phyloP scores from a whole-genome alignment of 495 filamentous ascomycete species.

The Parmelia sp. region DNA sequence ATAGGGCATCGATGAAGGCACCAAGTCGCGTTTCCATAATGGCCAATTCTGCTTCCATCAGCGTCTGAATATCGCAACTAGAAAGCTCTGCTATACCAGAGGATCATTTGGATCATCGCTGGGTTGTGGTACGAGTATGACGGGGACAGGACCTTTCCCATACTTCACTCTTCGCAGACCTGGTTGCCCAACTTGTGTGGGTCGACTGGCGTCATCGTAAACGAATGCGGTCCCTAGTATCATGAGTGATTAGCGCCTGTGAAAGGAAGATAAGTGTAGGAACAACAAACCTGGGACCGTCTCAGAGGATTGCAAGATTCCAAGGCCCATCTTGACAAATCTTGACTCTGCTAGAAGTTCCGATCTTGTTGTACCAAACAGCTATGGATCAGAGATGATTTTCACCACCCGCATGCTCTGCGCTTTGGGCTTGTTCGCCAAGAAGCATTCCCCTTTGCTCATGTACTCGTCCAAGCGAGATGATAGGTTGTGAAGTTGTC shows the following conservation, averaged over 20 bases:
- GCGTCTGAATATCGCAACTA: constrained; percentile 9
- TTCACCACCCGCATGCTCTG: constrained; percentile 3
- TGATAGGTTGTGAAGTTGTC: too few relatives aligned
- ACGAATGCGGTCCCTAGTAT: constrained; percentile 57
- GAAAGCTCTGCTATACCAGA: constrained; percentile 42
- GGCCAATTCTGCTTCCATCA: constrained; percentile 70
- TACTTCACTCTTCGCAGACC: constrained; percentile 56
- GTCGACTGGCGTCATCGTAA: constrained; percentile 48
- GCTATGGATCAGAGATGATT: too few relatives aligned
- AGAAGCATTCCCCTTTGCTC: background rate
- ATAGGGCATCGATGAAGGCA: too few relatives aligned
- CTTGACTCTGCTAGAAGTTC: background rate
- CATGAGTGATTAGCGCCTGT: constrained; percentile 9
- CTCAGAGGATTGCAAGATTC: constrained; percentile 62
- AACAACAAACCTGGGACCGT: constrained; percentile 64
- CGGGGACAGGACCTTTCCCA: constrained; percentile 56
- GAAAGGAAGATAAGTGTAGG: background rate
- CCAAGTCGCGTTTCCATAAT: constrained; percentile 68
- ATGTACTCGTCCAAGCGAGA: too few relatives aligned
- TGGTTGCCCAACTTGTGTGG: constrained; percentile 33
- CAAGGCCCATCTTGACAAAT: constrained; percentile 63
- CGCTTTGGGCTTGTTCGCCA: background rate
- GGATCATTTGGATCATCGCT: constrained; percentile 78
- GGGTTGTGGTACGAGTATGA: constrained; percentile 74
- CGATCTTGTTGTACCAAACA: background rate